Percentiles rank a stretch among this genome's conserved stretches.
phyloP scores from a whole-genome alignment of 176 grass and related monocot species.

The Stipa capillata region DNA sequence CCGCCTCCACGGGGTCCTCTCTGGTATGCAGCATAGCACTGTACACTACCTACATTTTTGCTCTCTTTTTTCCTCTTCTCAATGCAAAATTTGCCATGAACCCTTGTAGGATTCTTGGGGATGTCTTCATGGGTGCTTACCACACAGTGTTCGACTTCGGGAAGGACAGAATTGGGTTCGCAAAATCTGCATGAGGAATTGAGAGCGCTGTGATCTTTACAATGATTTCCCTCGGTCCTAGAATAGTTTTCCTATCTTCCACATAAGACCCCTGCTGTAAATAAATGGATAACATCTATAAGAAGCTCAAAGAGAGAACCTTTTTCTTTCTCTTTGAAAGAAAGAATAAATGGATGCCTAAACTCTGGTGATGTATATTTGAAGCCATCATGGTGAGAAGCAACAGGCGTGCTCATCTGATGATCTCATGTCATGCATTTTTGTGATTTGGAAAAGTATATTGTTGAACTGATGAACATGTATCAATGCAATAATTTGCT shows the following conservation, averaged over 20 bases:
- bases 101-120: slow-evolving; percentile 81
- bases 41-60: neutral
- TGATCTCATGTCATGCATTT: no score
- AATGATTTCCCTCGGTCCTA: neutral
- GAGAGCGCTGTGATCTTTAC: neutral
- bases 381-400: neutral
- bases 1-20: slow-evolving; percentile 71
- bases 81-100: neutral
- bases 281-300: neutral
- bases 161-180: slow-evolving; percentile 71
- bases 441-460: no score
- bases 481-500: no score
- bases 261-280: neutral
- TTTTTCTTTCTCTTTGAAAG: slow-evolving; percentile 2
- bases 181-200: slow-evolving; percentile 41
- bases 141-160: slow-evolving; percentile 93
- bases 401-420: no score
- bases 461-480: no score
- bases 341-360: neutral
- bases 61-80: neutral
- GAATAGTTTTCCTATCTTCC: neutral
- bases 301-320: neutral
- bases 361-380: neutral
- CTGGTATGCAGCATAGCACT: slow-evolving; percentile 38
- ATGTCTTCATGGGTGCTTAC: slow-evolving; percentile 98